Evolutionary conservation across 176 grass and related monocot genomes (phyloP), one percentile per base, ranked within the genome.

Genomic region (Elaeis guineensis): DNA sequence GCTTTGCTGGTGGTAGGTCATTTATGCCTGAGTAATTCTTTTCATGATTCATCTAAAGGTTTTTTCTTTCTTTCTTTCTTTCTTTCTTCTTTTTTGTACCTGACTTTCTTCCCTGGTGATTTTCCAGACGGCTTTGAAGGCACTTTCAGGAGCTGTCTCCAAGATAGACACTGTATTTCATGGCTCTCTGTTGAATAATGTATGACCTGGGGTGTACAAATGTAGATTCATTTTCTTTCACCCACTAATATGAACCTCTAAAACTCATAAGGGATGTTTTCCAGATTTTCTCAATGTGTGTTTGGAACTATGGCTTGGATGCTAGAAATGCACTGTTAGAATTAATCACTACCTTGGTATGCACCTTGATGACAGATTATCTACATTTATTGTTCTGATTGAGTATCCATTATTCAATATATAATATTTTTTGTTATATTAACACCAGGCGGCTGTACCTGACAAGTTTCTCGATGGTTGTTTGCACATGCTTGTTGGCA

Each of bases 291-390:
- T 19, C 26, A 11, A 73, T 49, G 30, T 28, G 44, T n/a, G 28
- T 90, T 14, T 90, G 87, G 87, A 54, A 63, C 69, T 69, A 76
- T 12, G 24, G 64, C 4, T 44, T 16, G 4, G 24, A 73, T 39
- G 49, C 82, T 18, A 90, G 76, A 64, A 63, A 19, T 44, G 82
- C 55, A 11, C 55, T 82, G 17, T 70, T 85, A 64, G 60, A 82
- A 57, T 76, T 90, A 61, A 82, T 90, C 24, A 82, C 48, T 54
- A 63, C 72, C 74, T 77, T 85, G 87, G 82, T 90, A 90, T 76
- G 58, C 19, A 69, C 63, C 50, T 55, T 49, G 6, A 28, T 24
- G 17, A 16, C 17, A 50, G n/a, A 56, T 4, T 17, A 0, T 32
- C 12, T 44, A 24, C 17, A 4, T 35, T 63, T 75, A 29, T 32